phyloP scores from a whole-genome alignment of 2,329 filamentous ascomycete species.

The Rhynchosporium secalis region DNA sequence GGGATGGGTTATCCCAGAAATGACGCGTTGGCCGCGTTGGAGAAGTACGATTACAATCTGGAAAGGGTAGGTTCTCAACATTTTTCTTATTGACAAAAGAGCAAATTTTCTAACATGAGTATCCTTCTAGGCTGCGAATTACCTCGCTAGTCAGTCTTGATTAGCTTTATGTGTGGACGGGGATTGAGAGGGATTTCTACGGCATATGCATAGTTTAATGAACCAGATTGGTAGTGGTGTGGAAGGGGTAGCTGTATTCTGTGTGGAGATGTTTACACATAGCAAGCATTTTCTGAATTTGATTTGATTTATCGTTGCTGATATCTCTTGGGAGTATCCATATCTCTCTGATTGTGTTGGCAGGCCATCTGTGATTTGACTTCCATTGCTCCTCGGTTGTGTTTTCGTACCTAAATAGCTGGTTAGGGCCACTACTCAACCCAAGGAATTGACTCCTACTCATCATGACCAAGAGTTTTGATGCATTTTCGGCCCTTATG shows the following conservation, averaged over 20 bases:
- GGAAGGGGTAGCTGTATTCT: background rate
- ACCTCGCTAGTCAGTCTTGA: conserved; percentile 40
- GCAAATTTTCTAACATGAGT: conserved; percentile 15
- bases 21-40: conserved; percentile 75
- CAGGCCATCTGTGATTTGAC: too few relatives aligned
- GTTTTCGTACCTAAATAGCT: too few relatives aligned
- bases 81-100: background rate
- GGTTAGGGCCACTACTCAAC: too few relatives aligned
- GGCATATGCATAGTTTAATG: conserved; percentile 30
- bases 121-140: conserved; percentile 39
- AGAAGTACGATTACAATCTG: conserved; percentile 95
- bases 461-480: too few relatives aligned
- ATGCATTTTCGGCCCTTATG: too few relatives aligned
- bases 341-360: background rate
- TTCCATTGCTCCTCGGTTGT: too few relatives aligned
- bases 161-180: background rate
- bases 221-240: background rate
- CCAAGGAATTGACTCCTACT: too few relatives aligned
- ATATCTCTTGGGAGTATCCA: background rate
- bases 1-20: conserved; percentile 81
- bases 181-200: conserved; percentile 19
- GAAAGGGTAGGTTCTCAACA: conserved; percentile 69
- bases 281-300: conserved; percentile 11
- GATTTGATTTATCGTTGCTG: conserved; percentile 6
- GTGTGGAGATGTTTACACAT: conserved; percentile 10